These are phyloP conservation scores for Arachis hypogaea DNA, from an alignment of 306 rosid genomes.

Conservation along the genomic window DNA sequence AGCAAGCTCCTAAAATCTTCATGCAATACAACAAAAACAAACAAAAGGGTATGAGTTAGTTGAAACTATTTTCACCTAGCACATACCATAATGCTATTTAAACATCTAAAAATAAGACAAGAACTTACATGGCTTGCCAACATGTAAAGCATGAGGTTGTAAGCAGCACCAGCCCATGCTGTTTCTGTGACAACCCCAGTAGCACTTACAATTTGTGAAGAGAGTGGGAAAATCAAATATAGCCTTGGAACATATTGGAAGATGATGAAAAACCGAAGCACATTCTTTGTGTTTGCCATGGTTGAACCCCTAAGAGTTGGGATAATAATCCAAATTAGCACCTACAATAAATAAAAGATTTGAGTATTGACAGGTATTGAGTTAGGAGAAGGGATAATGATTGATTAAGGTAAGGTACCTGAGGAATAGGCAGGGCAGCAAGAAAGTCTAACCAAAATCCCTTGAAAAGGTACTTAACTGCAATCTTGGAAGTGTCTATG, in stretches of 20 bases:
- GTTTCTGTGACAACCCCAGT: constrained; percentile 88
- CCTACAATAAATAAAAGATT: constrained; percentile 51
- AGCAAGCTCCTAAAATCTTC: constrained; percentile 93
- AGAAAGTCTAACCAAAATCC: constrained; percentile 55
- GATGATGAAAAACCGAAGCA: constrained; percentile 75
- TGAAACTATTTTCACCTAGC: not conserved
- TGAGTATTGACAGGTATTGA: not conserved
- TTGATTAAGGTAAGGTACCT: constrained; percentile 29
- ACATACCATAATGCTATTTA: no score
- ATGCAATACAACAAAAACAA: constrained; percentile 6
- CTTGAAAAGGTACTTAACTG: constrained; percentile 49
- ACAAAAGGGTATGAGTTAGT: not conserved
- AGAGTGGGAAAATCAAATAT: constrained; percentile 79
- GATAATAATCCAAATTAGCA: constrained; percentile 82
- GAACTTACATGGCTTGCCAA: constrained; percentile 95
- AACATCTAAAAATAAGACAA: not conserved
- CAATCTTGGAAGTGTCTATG: constrained; percentile 53
- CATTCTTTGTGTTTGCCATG: constrained; percentile 79
- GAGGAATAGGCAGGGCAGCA: constrained; percentile 67
- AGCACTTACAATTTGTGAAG: constrained; percentile 83
- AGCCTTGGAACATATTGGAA: constrained; percentile 86
- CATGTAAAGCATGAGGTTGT: constrained; percentile 90
- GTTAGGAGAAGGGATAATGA: no score
- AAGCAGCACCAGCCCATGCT: constrained; percentile 99
- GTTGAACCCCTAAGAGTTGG: constrained; percentile 86